Conservation (phyloP, 2,329 filamentous ascomycete genomes). For the Fusarium napiforme region DNA sequence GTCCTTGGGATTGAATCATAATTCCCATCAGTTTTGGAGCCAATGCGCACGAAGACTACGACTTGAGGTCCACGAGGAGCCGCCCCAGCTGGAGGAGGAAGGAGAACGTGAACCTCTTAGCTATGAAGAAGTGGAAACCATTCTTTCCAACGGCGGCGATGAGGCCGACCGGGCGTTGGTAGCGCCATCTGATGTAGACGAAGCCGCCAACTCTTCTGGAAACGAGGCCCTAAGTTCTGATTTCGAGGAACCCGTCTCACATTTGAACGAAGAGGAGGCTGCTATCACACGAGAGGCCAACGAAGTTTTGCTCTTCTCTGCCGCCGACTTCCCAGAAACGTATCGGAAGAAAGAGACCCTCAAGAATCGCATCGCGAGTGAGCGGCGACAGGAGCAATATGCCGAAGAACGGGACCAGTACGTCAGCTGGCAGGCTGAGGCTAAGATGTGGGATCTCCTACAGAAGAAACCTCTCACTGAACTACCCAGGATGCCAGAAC, state of each 20-base stretch:
- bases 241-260: conserved; percentile 9
- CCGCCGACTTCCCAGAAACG: conserved; percentile 53
- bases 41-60: conserved; percentile 60
- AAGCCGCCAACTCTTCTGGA: not conserved
- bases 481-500: conserved; percentile 46
- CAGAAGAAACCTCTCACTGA: conserved; percentile 52
- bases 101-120: conserved; percentile 31
- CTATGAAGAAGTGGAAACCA: conserved; percentile 33
- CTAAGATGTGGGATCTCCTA: conserved; percentile 58
- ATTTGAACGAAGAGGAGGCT: conserved; percentile 44
- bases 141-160: conserved; percentile 20
- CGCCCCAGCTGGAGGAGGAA: conserved; percentile 36
- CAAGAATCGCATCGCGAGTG: conserved; percentile 52
- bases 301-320: conserved; percentile 57
- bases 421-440: conserved; percentile 55
- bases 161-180: conserved; percentile 4
- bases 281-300: conserved; percentile 52
- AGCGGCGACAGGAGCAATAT: conserved; percentile 56
- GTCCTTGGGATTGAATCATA: conserved; percentile 56
- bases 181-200: not conserved
- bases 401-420: conserved; percentile 57
- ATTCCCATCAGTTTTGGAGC: conserved; percentile 59
- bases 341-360: conserved; percentile 51
- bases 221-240: conserved; percentile 32
- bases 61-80: conserved; percentile 59